Base-by-base conservation (phyloP, 345 rosid genomes). In the Corymbia maculata region DNA sequence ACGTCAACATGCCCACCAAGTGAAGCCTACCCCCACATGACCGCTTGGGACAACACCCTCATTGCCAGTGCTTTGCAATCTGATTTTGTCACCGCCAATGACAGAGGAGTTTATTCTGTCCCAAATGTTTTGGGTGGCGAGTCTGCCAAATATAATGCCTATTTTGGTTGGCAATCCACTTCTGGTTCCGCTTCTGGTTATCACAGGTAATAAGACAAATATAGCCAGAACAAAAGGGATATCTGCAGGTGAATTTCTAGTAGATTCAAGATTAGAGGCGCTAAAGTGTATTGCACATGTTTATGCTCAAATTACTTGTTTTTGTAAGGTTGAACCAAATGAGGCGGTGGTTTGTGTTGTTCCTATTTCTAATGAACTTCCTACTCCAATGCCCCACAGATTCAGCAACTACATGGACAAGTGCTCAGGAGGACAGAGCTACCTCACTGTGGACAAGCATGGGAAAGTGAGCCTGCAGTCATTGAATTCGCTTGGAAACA, bases 91-190 rank as follows among this genome's bases (percentile, higher is more conserved):
- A 87, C 87, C 19, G 86, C 91, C 2, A 9, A 85, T 12, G 94
- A 92, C 85, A 88, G 89, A 64, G 89, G 91, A 44, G 89, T 92
- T 86, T 94, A 94, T 86, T 93, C 94, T 4, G 93, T 94, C 28
- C 92, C 93, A 4, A 85, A 92, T 85, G n/a, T 93, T 45, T 86
- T 86, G 80, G 94, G 94, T 3, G 94, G 92, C 51, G 80, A 88
- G 2, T 94, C 94, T 5, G 14, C 88, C 21, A 30, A 89, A 13
- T 80, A 90, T 75, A 93, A 94, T 70, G 90, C 92, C 82, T 94
- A 92, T 36, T 94, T 85, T 90, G 96, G 96, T 36, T 93, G 96
- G 94, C 79, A 93, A 52, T 94, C 94, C 21, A 89, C 92, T 88
- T 93, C 94, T 30, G 94, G 95, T 89, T 92, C 95, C 6, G 91